Conservation (phyloP, 495 filamentous ascomycete genomes). For the Aspergillus leporis region DNA sequence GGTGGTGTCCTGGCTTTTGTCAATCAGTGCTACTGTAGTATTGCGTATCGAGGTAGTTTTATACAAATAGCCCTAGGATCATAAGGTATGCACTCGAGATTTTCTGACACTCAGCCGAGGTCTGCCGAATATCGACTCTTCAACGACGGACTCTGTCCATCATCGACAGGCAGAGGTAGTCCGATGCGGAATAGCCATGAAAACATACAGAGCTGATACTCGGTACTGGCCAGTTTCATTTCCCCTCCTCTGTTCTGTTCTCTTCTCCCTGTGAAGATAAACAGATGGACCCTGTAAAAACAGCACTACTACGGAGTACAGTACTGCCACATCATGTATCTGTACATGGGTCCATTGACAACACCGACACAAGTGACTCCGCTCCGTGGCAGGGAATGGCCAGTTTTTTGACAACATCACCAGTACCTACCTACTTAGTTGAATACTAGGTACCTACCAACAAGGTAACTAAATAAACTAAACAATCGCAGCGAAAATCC, state of each 20-base stretch:
- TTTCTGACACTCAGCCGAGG: not conserved
- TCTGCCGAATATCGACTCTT: not conserved
- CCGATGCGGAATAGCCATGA: not conserved
- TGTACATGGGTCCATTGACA: not conserved
- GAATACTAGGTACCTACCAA: not conserved
- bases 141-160: not conserved
- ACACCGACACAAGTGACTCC: not conserved
- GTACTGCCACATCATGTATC: not conserved
- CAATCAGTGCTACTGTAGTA: not conserved
- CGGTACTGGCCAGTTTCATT: not conserved
- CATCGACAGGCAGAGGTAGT: not conserved
- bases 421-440: too few species aligned
- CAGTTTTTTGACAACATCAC: not conserved
- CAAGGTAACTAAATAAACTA: not conserved
- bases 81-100: not conserved
- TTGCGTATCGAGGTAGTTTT: not conserved
- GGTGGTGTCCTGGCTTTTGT: not conserved
- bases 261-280: not conserved
- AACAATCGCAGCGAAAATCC: not conserved
- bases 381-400: not conserved
- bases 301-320: not conserved
- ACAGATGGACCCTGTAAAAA: too few species aligned
- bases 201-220: not conserved
- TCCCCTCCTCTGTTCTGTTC: not conserved
- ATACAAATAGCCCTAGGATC: not conserved